phyloP scores from a whole-genome alignment of 164 flowering plant species.

The Chloranthus sessilifolius region DNA sequence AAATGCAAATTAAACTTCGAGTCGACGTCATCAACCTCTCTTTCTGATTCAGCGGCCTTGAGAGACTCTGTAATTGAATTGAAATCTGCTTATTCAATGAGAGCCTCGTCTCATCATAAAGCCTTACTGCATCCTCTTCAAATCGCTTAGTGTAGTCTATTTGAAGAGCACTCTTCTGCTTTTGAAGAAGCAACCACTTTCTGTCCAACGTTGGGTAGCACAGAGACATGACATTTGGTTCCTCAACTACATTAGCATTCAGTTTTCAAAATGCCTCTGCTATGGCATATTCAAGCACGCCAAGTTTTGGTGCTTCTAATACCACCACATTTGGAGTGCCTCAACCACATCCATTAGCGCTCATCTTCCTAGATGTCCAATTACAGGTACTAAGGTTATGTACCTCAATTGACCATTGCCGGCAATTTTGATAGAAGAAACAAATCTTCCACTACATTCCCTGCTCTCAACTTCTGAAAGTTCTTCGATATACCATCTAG shows the following conservation, averaged over 20 bases:
- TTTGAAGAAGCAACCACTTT: slow-evolving; percentile 90
- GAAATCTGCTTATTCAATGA: slow-evolving; percentile 59
- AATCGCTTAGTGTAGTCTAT: slow-evolving; percentile 62
- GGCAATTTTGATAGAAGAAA: slow-evolving; percentile 25
- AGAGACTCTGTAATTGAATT: slow-evolving; percentile 61
- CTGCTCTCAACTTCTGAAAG: slow-evolving; percentile 64
- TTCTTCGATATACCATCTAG: slow-evolving; percentile 91
- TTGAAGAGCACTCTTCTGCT: slow-evolving; percentile 73
- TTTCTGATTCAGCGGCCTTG: slow-evolving; percentile 71
- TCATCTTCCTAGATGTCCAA: too few relatives aligned
- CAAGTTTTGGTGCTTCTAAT: too few relatives aligned
- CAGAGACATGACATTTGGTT: too few relatives aligned
- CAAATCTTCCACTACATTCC: slow-evolving; percentile 40
- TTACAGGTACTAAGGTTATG: too few relatives aligned
- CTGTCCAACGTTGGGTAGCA: too few relatives aligned
- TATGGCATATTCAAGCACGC: too few relatives aligned
- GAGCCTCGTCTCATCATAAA: slow-evolving; percentile 68
- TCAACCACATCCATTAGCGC: too few relatives aligned
- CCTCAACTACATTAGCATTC: too few relatives aligned
- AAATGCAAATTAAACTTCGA: slow-evolving; percentile 87
- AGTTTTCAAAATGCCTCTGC: too few relatives aligned
- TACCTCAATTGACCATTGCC: slow-evolving; percentile 24
- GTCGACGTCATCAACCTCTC: slow-evolving; percentile 97
- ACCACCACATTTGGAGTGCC: too few relatives aligned
- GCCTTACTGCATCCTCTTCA: slow-evolving; percentile 70